These are phyloP conservation scores for Dovyalis caffra DNA, from an alignment of 345 rosid genomes.

Conservation along the genomic window DNA sequence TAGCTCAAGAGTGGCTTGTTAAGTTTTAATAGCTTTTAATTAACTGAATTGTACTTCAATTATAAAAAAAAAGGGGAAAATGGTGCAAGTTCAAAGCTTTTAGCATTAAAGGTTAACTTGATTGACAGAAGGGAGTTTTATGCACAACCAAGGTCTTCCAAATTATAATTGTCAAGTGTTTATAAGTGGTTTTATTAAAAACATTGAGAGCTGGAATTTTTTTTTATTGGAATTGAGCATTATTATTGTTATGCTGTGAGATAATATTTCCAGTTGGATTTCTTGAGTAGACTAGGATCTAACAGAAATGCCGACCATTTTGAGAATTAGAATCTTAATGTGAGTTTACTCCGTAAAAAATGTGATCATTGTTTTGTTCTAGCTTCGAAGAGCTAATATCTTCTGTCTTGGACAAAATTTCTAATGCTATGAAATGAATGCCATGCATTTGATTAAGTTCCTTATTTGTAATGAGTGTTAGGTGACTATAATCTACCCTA, in stretches of 20 bases:
- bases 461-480: neutral
- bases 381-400: neutral
- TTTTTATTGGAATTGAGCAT: neutral
- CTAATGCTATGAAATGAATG: neutral
- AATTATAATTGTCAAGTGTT: neutral
- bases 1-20: neutral
- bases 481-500: neutral
- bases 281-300: neutral
- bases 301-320: neutral
- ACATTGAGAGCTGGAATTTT: neutral
- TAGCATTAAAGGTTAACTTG: neutral
- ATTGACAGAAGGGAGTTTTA: neutral
- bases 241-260: neutral
- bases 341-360: neutral
- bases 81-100: neutral
- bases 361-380: neutral
- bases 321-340: neutral
- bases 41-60: neutral
- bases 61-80: neutral
- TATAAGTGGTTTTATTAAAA: neutral
- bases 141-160: neutral
- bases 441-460: neutral
- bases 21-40: neutral
- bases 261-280: neutral
- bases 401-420: neutral